Base-by-base conservation (phyloP, 1,284 basidiomycete species). In the Phenoliferia sp. region DNA sequence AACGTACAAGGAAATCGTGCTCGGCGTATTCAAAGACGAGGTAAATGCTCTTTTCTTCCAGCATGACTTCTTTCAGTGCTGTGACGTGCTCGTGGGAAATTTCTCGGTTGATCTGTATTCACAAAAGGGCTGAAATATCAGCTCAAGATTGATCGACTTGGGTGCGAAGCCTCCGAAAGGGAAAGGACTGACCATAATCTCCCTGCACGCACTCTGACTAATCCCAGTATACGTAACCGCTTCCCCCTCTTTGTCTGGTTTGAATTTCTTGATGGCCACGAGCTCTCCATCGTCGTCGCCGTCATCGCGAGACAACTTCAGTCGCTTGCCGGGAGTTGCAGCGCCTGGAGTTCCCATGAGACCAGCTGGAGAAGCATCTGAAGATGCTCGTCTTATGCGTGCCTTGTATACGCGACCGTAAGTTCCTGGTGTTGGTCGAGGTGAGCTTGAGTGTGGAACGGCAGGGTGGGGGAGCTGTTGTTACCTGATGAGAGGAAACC, bases 1-100 rank as follows among this genome's bases (percentile, higher is more conserved):
- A 19, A 82, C 89, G 69, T 73, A 92, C 92, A 57, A 97, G 82
- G 77, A 97, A 95, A 79, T 99, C 96, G 77, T 99, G 96, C 76
- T 99, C 96, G 4, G 95, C 94, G 74, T 96, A 99, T 74, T 98
- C 94, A 74, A 99, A 98, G 22, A 99, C 93, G 91, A 99, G 96
- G 78, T 93, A 95, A 67, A 97, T 96, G 0, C 93, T 92, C 80
- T 97, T 97, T 74, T 99, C 95, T 78, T 99, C 94, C 26, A 99
- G 82, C 63, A 99, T 93, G 33, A 98, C 95, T 78, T 98, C 94
- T 71, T 90, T 87, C 36, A 99, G 84, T 0, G 91, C 86, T 4
- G 94, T 91, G 1, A 99, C 83, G 77, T 99, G 97, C 77, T 92
- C 90, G 78, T 99, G 95, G 63, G 86, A 84, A 63, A 98, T 90